phyloP scores from a whole-genome alignment of 768 basidiomycete genomes.

The Kwoniella dejecticola region DNA sequence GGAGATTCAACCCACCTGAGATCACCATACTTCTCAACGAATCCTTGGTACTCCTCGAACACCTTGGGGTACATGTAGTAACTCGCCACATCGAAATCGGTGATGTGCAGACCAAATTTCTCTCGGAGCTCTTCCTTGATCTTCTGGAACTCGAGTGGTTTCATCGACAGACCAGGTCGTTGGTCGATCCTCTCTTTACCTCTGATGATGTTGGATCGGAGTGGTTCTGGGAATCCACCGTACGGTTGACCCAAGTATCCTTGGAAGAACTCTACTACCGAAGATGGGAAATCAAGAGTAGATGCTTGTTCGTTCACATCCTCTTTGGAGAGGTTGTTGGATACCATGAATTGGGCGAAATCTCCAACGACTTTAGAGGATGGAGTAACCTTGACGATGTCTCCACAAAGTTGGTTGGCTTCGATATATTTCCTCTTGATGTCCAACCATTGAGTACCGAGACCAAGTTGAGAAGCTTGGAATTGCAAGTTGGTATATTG shows the following conservation, averaged over 20 bases:
- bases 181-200: constrained; percentile 91
- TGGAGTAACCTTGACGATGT: constrained; percentile 98
- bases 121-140: constrained; percentile 88
- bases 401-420: constrained; percentile 96
- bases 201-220: constrained; percentile 87
- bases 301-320: constrained; percentile 85
- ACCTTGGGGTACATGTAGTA: constrained; percentile 99
- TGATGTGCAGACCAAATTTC: constrained; percentile 94
- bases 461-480: constrained; percentile 96
- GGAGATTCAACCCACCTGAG: constrained; percentile 66
- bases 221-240: constrained; percentile 97
- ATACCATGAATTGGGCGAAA: constrained; percentile 99
- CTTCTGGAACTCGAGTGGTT: constrained; percentile 90
- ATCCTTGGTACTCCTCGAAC: constrained; percentile 94
- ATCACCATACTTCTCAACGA: constrained; percentile 93
- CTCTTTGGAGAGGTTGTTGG: constrained; percentile 82
- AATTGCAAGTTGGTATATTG: constrained; percentile 67
- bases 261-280: constrained; percentile 86
- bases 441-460: constrained; percentile 93
- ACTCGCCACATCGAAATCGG: constrained; percentile 86
- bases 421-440: constrained; percentile 99
- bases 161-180: constrained; percentile 85
- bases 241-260: constrained; percentile 97
- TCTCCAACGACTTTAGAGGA: constrained; percentile 99
- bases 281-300: constrained; percentile 90